Percentiles rank a stretch among this genome's conserved stretches.
phyloP scores from a whole-genome alignment of 257 asterid genomes.

The Salvia miltiorrhiza region DNA sequence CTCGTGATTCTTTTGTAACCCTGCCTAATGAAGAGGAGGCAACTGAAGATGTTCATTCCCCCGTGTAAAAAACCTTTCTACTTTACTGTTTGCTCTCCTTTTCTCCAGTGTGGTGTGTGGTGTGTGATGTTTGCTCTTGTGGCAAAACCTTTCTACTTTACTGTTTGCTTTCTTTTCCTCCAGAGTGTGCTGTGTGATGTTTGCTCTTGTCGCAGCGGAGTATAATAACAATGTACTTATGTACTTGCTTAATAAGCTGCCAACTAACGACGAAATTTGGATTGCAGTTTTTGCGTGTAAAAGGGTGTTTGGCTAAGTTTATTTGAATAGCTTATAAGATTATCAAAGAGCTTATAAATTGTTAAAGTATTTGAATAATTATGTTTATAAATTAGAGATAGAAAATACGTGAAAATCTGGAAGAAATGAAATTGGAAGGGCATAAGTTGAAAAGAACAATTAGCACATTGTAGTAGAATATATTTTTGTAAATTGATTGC shows the following conservation, averaged over 20 bases:
- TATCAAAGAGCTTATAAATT: too few species aligned
- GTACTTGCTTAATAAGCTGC: constrained; percentile 16
- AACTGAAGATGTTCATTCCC: constrained; percentile 35
- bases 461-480: too few species aligned
- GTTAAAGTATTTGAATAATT: too few species aligned
- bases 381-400: too few species aligned
- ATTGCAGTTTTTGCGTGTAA: neutral
- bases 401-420: too few species aligned
- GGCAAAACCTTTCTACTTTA: constrained; percentile 18
- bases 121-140: neutral
- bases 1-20: constrained; percentile 34
- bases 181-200: neutral
- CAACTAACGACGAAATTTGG: neutral
- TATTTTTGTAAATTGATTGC: too few species aligned
- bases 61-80: constrained; percentile 34
- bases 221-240: neutral
- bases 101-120: too few species aligned
- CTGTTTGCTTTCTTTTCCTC: neutral
- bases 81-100: neutral
- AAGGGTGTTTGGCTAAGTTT: too few species aligned
- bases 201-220: constrained; percentile 8
- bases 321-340: too few species aligned
- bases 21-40: constrained; percentile 41
- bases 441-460: too few species aligned
- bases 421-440: too few species aligned